Percentiles rank a stretch among this genome's conserved stretches.
These are phyloP conservation scores for Saccharomycopsis sp. DNA, from an alignment of 805 yeast genomes.

Conservation along the genomic window DNA sequence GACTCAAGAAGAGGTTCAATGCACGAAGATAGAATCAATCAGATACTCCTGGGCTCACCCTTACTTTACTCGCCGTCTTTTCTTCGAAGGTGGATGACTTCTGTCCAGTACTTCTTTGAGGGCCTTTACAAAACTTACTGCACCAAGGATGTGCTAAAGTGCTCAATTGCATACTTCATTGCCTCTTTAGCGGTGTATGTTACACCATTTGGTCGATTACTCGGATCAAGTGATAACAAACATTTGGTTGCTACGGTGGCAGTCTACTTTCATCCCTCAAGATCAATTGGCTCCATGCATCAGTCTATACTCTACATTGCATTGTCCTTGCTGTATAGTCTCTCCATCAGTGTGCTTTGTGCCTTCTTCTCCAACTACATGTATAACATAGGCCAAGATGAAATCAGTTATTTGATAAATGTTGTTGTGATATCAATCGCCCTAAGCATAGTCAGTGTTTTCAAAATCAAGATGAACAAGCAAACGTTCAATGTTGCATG, in stretches of 20 bases:
- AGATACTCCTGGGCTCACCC: no score
- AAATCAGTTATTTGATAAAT: conserved; percentile 42
- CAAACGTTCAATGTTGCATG: conserved; percentile 77
- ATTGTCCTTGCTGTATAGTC: conserved; percentile 44
- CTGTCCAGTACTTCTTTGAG: no score
- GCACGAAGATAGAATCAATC: no score
- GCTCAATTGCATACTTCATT: conserved; percentile 63
- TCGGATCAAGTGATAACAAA: conserved; percentile 65
- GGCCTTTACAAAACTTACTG: no score
- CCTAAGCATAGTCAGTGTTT: conserved; percentile 57
- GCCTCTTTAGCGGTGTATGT: conserved; percentile 69
- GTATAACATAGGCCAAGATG: conserved; percentile 37
- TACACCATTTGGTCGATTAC: conserved; percentile 36
- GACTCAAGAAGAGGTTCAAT: no score
- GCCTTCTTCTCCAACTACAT: conserved; percentile 42
- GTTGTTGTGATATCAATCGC: conserved; percentile 45
- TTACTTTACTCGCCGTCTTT: no score
- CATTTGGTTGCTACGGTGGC: conserved; percentile 78
- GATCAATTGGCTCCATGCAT: conserved; percentile 74
- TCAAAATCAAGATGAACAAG: conserved; percentile 57
- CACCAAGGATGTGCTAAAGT: conserved; percentile 39
- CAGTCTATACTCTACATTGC: conserved; percentile 59
- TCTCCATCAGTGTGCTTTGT: conserved; percentile 42
- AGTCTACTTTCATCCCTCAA: conserved; percentile 76
- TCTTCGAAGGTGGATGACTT: no score